Percentiles rank a stretch among this genome's conserved stretches.
Evolutionary conservation across 2,329 filamentous ascomycete species (phyloP).

Genomic region (Penicillium aurantiogriseum): DNA sequence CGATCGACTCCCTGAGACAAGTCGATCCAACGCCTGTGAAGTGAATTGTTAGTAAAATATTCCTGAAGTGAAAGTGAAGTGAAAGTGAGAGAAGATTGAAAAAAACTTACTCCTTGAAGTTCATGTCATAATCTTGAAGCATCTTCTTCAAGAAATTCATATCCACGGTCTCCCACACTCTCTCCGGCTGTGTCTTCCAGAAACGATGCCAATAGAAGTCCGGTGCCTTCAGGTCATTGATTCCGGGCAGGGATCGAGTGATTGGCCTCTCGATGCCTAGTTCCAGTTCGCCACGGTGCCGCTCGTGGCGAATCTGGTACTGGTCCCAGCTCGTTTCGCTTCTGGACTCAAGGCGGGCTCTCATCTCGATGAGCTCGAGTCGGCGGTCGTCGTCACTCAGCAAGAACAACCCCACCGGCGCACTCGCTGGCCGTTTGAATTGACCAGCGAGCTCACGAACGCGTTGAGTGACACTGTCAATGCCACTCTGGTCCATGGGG

Average conservation of each 20-base stretch:
- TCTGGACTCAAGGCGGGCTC: constrained; percentile 41
- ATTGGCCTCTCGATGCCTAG: constrained; percentile 59
- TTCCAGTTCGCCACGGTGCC: constrained; percentile 50
- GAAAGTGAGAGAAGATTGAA: neutral
- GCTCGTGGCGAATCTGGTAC: constrained; percentile 61
- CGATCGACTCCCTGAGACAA: constrained; percentile 72
- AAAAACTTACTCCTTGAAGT: constrained; percentile 53
- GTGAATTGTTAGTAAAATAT: constrained; percentile 4
- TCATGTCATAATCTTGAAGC: constrained; percentile 54
- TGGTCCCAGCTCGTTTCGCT: constrained; percentile 31
- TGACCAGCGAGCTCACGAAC: constrained; percentile 37
- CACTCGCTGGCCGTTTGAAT: constrained; percentile 59
- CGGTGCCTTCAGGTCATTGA: constrained; percentile 49
- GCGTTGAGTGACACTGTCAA: constrained; percentile 5
- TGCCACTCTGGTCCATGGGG: constrained; percentile 35
- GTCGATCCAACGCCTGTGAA: constrained; percentile 52
- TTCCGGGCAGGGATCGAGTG: constrained; percentile 59
- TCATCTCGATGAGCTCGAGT: constrained; percentile 51
- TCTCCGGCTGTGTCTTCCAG: constrained; percentile 52
- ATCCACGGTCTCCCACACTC: constrained; percentile 67
- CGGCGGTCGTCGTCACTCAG: constrained; percentile 55
- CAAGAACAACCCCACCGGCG: constrained; percentile 62
- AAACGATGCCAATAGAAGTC: constrained; percentile 57
- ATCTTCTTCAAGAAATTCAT: constrained; percentile 57
- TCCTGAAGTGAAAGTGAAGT: neutral